A percentile compares a stretch with the other conserved stretches of the same genome.
These are phyloP conservation scores for Xylaria sp. DNA, from an alignment of 2,329 filamentous ascomycete species.

Conservation along the genomic window DNA sequence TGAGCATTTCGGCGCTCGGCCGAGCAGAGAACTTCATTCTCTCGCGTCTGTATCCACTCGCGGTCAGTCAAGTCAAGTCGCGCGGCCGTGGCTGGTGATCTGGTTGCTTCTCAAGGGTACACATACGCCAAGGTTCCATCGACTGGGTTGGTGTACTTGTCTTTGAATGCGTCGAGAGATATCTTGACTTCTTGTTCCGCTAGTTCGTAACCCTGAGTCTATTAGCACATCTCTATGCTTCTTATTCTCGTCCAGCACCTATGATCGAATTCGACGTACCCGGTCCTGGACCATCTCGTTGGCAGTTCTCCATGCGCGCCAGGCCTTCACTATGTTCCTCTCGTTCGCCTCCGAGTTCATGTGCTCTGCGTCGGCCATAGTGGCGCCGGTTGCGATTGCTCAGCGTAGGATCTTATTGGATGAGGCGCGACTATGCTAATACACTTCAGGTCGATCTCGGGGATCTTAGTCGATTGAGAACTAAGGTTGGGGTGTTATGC, in stretches of 20 bases:
- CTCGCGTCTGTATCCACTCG: slow-evolving; percentile 64
- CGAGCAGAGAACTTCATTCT: slow-evolving; percentile 88
- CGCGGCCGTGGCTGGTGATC: not conserved
- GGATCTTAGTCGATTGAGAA: not conserved
- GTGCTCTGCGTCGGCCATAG: slow-evolving; percentile 51
- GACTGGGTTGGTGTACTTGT: slow-evolving; percentile 71
- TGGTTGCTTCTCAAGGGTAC: not conserved
- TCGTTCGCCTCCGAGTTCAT: slow-evolving; percentile 49
- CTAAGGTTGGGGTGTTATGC: not conserved
- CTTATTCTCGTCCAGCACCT: not conserved
- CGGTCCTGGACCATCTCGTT: slow-evolving; percentile 94
- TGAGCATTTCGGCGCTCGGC: slow-evolving; percentile 82
- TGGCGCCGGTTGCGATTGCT: slow-evolving; percentile 26
- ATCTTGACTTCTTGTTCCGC: slow-evolving; percentile 88
- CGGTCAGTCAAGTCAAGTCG: slow-evolving; percentile 18
- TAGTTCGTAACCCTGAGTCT: slow-evolving; percentile 83
- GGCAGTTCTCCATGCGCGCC: slow-evolving; percentile 91
- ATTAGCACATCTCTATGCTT: slow-evolving; percentile 27
- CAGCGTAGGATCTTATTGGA: not conserved
- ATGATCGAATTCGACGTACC: slow-evolving; percentile 59
- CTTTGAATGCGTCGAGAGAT: slow-evolving; percentile 79
- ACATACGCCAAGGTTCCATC: slow-evolving; percentile 79
- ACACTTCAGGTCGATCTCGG: not conserved
- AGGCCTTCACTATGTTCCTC: slow-evolving; percentile 71
- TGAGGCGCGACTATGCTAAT: not conserved